Evolutionary conservation across 768 basidiomycete species (phyloP).

Genomic region (Rhizopogon roseolus): DNA sequence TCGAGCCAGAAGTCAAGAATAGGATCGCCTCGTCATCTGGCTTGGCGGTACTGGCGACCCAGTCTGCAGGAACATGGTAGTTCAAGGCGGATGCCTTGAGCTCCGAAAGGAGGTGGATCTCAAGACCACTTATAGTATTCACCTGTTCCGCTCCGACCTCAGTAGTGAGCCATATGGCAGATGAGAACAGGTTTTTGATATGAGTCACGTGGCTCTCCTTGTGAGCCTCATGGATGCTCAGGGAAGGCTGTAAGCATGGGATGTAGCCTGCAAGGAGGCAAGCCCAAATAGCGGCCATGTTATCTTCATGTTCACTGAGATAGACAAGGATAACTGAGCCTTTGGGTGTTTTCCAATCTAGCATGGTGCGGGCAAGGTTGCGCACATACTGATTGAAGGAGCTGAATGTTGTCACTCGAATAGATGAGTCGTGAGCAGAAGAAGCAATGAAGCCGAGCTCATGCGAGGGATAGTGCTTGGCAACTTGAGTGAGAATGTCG

Average conservation of each 20-base stretch:
- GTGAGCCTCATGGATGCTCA: slow-evolving; percentile 4
- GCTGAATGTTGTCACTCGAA: slow-evolving; percentile 1
- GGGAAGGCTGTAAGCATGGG: slow-evolving; percentile 4
- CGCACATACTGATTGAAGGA: slow-evolving; percentile 5
- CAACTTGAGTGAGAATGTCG: slow-evolving; percentile 2
- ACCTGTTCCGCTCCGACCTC: slow-evolving; percentile 3
- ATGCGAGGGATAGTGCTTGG: slow-evolving; percentile 1
- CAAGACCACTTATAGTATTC: slow-evolving; percentile 1
- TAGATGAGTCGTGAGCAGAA: slow-evolving; percentile 4
- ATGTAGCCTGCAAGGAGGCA: slow-evolving; percentile 5
- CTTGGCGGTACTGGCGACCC: slow-evolving; percentile 1
- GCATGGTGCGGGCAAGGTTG: slow-evolving; percentile 5
- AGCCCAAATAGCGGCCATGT: slow-evolving; percentile 7
- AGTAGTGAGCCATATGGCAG: slow-evolving; percentile 5
- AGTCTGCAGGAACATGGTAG: not conserved
- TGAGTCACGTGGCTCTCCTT: slow-evolving; percentile 7
- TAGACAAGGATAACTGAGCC: slow-evolving; percentile 5
- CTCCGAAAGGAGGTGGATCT: slow-evolving; percentile 2
- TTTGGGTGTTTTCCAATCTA: slow-evolving; percentile 1
- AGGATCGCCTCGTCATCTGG: slow-evolving; percentile 3
- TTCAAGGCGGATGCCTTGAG: slow-evolving; percentile 1
- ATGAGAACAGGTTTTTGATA: slow-evolving; percentile 4
- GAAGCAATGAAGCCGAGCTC: slow-evolving; percentile 5
- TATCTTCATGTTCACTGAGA: slow-evolving; percentile 5
- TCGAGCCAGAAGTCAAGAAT: slow-evolving; percentile 28